A percentile compares a stretch with the other conserved stretches of the same genome.
These are phyloP conservation scores for Kalaharituber pfeilii DNA, from an alignment of 2,329 filamentous ascomycete species.

Conservation along the genomic window DNA sequence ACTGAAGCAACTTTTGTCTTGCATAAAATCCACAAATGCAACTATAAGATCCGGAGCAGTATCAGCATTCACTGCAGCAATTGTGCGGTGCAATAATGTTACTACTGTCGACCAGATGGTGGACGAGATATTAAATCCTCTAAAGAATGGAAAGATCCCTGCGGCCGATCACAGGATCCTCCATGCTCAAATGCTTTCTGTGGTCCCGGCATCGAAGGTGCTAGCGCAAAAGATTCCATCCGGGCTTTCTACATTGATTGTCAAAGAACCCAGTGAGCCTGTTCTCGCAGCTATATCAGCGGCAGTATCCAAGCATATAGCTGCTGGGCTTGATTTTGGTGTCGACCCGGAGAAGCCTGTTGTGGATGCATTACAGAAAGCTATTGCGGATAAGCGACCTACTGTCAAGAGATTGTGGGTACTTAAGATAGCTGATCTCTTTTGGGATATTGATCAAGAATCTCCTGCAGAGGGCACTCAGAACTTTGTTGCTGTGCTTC, in stretches of 20 bases:
- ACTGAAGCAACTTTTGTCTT: conserved; percentile 73
- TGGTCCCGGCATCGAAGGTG: conserved; percentile 41
- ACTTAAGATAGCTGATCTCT: conserved; percentile 50
- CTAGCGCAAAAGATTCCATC: conserved; percentile 49
- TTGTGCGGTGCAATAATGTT: conserved; percentile 42
- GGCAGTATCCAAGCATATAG: conserved; percentile 49
- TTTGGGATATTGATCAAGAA: conserved; percentile 40
- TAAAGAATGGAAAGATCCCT: conserved; percentile 70
- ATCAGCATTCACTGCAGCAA: conserved; percentile 54
- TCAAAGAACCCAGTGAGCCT: conserved; percentile 77
- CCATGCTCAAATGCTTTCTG: conserved; percentile 62
- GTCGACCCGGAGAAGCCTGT: conserved; percentile 47
- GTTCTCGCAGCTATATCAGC: conserved; percentile 61
- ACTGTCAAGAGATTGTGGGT: conserved; percentile 66
- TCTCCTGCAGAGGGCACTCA: conserved; percentile 30
- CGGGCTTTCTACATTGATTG: conserved; percentile 48
- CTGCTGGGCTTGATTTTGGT: conserved; percentile 43
- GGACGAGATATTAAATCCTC: conserved; percentile 58
- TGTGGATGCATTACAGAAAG: conserved; percentile 59
- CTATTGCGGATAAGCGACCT: conserved; percentile 68
- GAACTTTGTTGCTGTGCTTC: conserved; percentile 37
- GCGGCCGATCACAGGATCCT: conserved; percentile 69
- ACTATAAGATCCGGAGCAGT: conserved; percentile 59
- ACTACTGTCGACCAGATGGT: conserved; percentile 47
- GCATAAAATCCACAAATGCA: conserved; percentile 75